Evolutionary conservation across 768 basidiomycete genomes (phyloP), one percentile per base, ranked within the genome.

Genomic region (Coprinellus aureogranulatus): DNA sequence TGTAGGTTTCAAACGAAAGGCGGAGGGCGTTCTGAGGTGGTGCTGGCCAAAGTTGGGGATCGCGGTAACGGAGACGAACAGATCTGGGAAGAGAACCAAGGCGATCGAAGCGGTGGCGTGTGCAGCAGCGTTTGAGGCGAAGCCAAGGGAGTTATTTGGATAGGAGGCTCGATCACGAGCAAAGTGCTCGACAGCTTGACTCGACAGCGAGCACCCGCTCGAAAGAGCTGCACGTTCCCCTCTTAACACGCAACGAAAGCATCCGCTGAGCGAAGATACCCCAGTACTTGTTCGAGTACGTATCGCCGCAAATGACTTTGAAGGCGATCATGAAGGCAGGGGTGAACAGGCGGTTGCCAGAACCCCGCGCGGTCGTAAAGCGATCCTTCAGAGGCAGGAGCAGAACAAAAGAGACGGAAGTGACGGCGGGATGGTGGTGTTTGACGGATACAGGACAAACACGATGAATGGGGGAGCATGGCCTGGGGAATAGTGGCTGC

Each of bases 131-230:
- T 84, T 84, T 58, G 86, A 86, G 0, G 83, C 82, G 62, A 86
- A 81, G 0, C 82, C 77, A 0, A 87, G 75, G 0, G 82, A 77
- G 58, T 89, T 88, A 0, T 82, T 81, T 0, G 88, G 88, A 54
- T 86, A 90, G 0, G 83, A 79, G 0, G 82, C 81, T 1, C 70
- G 63, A 3, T 80, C 64, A 11, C 70, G 16, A 65, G 55, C 59
- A 89, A 91, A 54, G 91, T 89, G 6, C 75, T 75, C 37, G 76
- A 75, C 0, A 89, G 65, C 0, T 85, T 81, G 52, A n/a, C n/a
- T 90, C 89, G 52, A 90, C 87, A 42, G 85, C 89, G 8, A 91
- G 76, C 65, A 90, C 88, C 94, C 94, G 97, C 68, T 95, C 94
- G 44, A 98, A 77, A 66, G 98, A 98, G 14, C 83, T 79, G 65